Evolutionary conservation across 176 grass and related monocot species (phyloP).

Genomic region (Phoenix dactylifera): DNA sequence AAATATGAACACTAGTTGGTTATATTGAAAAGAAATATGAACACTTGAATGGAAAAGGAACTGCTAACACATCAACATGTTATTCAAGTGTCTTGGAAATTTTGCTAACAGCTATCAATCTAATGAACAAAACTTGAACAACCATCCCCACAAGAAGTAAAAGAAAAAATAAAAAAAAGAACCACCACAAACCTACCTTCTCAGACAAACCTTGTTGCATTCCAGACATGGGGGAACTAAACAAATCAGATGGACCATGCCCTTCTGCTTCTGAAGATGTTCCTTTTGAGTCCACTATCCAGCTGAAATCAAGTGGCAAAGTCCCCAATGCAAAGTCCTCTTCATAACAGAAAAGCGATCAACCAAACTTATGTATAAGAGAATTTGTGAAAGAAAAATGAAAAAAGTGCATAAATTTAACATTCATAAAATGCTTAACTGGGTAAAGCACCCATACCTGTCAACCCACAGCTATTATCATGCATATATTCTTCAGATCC

Average conservation of each 20-base stretch:
- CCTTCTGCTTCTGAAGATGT: slow-evolving; percentile 18
- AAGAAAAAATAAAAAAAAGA: neutral
- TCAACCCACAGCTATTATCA: slow-evolving; percentile 53
- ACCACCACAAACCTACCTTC: slow-evolving; percentile 1
- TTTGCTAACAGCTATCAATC: no score
- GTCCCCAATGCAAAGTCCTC: slow-evolving; percentile 31
- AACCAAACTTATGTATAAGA: neutral
- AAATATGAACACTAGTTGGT: no score
- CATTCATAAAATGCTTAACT: neutral
- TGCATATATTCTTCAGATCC: slow-evolving; percentile 78
- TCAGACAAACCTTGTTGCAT: slow-evolving; percentile 17
- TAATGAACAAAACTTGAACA: neutral
- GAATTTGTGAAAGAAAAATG: no score
- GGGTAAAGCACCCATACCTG: slow-evolving; percentile 35
- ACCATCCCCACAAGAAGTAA: neutral
- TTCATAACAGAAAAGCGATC: slow-evolving; percentile 25
- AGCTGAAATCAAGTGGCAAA: slow-evolving; percentile 32
- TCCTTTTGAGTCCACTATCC: slow-evolving; percentile 34
- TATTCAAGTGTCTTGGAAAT: no score
- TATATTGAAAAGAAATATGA: no score
- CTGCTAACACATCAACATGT: no score
- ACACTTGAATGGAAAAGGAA: no score
- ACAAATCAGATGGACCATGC: slow-evolving; percentile 32
- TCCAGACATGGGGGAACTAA: slow-evolving; percentile 15
- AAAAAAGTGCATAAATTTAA: no score